These are phyloP conservation scores for Cladophialophora carrionii DNA, from an alignment of 2,329 filamentous ascomycete genomes.

Conservation along the genomic window DNA sequence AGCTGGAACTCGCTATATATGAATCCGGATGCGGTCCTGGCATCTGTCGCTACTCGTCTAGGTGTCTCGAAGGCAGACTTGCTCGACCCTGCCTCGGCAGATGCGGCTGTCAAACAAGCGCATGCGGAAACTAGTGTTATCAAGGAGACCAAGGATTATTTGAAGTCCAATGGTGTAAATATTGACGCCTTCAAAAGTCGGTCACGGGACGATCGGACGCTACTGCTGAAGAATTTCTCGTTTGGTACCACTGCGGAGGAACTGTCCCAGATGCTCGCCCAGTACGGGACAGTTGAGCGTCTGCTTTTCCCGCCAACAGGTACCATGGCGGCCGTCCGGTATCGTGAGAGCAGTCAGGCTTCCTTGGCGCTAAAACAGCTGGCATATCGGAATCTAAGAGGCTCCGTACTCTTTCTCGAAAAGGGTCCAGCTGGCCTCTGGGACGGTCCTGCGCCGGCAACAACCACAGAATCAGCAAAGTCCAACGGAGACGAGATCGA, in stretches of 20 bases:
- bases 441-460: constrained; percentile 38
- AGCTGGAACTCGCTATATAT: constrained; percentile 99
- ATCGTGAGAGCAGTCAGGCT: constrained; percentile 75
- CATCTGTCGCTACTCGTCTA: constrained; percentile 81
- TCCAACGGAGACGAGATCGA: constrained; percentile 42
- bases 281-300: constrained; percentile 77
- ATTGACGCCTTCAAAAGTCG: constrained; percentile 86
- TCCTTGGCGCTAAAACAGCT: constrained; percentile 81
- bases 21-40: constrained; percentile 88
- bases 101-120: constrained; percentile 94
- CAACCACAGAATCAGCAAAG: constrained; percentile 34
- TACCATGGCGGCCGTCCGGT: constrained; percentile 92
- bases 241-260: constrained; percentile 80
- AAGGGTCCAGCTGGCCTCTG: constrained; percentile 89
- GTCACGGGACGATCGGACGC: constrained; percentile 80
- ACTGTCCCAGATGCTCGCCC: constrained; percentile 77
- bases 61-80: constrained; percentile 89
- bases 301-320: constrained; percentile 91
- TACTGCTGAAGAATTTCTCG: constrained; percentile 93
- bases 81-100: constrained; percentile 91
- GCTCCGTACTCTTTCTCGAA: constrained; percentile 88
- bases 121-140: constrained; percentile 96
- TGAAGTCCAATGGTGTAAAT: constrained; percentile 83
- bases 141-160: constrained; percentile 93
- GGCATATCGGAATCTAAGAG: constrained; percentile 87